Conservation (phyloP, 495 filamentous ascomycete genomes). For the Bombardia bombarda region DNA sequence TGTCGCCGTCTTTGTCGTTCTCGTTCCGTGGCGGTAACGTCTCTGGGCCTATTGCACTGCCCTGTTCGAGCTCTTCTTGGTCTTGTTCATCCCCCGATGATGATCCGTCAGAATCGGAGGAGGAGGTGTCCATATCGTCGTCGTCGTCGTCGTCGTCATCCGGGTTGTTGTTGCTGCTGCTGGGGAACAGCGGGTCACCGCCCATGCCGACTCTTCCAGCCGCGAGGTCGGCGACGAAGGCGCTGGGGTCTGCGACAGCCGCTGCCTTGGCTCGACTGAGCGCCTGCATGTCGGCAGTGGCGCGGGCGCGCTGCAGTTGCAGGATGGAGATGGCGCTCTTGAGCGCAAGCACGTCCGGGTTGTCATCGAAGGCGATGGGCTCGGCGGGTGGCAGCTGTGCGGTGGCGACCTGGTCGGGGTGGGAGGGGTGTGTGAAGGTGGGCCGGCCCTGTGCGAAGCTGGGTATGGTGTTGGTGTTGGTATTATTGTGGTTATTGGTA, state of each 20-base stretch:
- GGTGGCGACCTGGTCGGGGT: slow-evolving; percentile 27
- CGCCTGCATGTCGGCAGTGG: slow-evolving; percentile 57
- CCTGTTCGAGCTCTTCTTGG: neutral
- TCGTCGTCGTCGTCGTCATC: slow-evolving; percentile 12
- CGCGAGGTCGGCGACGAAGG: slow-evolving; percentile 55
- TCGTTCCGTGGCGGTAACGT: neutral
- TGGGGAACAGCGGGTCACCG: slow-evolving; percentile 20
- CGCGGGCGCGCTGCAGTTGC: slow-evolving; percentile 73
- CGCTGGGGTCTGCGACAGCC: slow-evolving; percentile 59
- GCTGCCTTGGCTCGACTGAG: slow-evolving; percentile 55
- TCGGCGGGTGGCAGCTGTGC: slow-evolving; percentile 46
- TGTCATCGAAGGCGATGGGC: slow-evolving; percentile 67
- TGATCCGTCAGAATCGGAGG: neutral
- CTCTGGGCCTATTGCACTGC: too few relatives aligned
- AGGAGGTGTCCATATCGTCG: neutral
- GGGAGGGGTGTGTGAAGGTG: slow-evolving; percentile 34
- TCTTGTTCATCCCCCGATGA: too few relatives aligned
- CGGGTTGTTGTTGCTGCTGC: neutral
- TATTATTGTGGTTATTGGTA: neutral
- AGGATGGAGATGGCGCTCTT: slow-evolving; percentile 72
- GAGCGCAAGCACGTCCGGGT: slow-evolving; percentile 78
- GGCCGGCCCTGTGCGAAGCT: slow-evolving; percentile 26
- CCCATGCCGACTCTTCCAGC: slow-evolving; percentile 41
- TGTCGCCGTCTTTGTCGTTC: neutral
- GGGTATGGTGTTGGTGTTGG: slow-evolving; percentile 4